Conservation (phyloP, 108 stramenopile genomes). For the Cyclotella kingstonii region DNA sequence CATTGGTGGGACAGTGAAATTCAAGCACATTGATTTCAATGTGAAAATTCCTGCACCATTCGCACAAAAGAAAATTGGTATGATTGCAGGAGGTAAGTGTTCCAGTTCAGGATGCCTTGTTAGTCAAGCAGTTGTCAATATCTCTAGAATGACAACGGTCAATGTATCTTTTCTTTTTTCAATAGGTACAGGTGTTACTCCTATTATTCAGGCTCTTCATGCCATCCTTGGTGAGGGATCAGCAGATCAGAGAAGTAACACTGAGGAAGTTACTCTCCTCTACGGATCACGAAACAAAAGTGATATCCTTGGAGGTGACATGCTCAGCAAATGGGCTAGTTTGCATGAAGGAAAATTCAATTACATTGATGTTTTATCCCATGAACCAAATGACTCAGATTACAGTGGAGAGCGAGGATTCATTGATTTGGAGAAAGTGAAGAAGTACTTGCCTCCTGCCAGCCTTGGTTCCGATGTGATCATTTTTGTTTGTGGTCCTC, state of each 20-base stretch:
- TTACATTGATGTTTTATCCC: constrained; percentile 66
- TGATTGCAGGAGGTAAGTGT: constrained; percentile 64
- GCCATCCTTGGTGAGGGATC: constrained; percentile 80
- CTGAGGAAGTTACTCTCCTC: constrained; percentile 75
- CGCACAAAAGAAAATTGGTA: constrained; percentile 77
- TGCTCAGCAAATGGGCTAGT: constrained; percentile 67
- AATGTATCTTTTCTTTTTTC: not conserved
- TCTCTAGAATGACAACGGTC: not conserved
- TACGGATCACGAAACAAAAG: constrained; percentile 70
- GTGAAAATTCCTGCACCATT: constrained; percentile 87
- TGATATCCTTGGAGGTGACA: constrained; percentile 86
- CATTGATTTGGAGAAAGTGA: constrained; percentile 65
- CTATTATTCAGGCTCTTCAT: constrained; percentile 95
- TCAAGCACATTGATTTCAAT: constrained; percentile 88
- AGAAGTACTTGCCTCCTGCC: constrained; percentile 59
- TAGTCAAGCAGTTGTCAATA: too few relatives aligned
- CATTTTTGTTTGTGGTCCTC: constrained; percentile 95
- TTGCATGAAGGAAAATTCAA: constrained; percentile 47
- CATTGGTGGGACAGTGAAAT: constrained; percentile 47
- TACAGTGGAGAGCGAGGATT: constrained; percentile 73
- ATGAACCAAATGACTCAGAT: constrained; percentile 62
- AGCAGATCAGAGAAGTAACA: constrained; percentile 34
- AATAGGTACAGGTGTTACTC: constrained; percentile 94
- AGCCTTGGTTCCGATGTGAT: constrained; percentile 54
- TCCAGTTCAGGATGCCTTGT: too few relatives aligned